Evolutionary conservation across 2,329 filamentous ascomycete species (phyloP).

Genomic region (Fusarium sororula): DNA sequence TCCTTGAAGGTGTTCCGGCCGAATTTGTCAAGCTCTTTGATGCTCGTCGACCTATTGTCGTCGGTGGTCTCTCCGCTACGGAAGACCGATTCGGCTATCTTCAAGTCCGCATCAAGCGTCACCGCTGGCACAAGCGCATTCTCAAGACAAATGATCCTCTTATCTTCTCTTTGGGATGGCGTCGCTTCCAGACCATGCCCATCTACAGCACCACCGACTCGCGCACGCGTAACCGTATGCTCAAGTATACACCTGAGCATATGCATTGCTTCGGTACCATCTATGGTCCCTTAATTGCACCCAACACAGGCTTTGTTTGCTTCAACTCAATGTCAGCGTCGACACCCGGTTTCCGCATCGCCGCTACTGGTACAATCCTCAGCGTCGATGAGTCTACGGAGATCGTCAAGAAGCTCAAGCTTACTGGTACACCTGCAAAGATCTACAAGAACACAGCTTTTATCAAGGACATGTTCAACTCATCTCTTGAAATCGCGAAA

Average conservation of each 20-base stretch:
- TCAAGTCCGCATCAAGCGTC: conserved; percentile 95
- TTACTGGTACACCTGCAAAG: conserved; percentile 93
- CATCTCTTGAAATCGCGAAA: conserved; percentile 92
- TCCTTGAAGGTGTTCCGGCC: conserved; percentile 87
- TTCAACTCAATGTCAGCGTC: conserved; percentile 88
- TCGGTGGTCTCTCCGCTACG: conserved; percentile 91
- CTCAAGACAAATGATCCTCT: conserved; percentile 97
- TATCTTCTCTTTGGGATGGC: conserved; percentile 96
- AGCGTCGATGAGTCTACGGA: conserved; percentile 95
- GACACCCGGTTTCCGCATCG: conserved; percentile 90
- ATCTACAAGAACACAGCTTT: conserved; percentile 99
- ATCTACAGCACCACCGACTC: conserved; percentile 97
- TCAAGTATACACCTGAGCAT: conserved; percentile 98
- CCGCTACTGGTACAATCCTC: conserved; percentile 91
- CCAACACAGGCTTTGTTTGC: conserved; percentile 94
- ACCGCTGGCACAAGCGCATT: conserved; percentile 99
- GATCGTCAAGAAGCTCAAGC: conserved; percentile 99
- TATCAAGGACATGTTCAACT: conserved; percentile 98
- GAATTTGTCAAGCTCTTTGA: conserved; percentile 90
- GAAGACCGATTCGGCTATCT: conserved; percentile 97
- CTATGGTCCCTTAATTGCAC: conserved; percentile 92
- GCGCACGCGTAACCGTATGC: conserved; percentile 92
- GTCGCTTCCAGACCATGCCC: conserved; percentile 90
- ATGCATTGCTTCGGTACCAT: conserved; percentile 99
- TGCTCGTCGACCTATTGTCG: conserved; percentile 81